Conservation (phyloP, 257 asterid genomes). For the Eucommia ulmoides region DNA sequence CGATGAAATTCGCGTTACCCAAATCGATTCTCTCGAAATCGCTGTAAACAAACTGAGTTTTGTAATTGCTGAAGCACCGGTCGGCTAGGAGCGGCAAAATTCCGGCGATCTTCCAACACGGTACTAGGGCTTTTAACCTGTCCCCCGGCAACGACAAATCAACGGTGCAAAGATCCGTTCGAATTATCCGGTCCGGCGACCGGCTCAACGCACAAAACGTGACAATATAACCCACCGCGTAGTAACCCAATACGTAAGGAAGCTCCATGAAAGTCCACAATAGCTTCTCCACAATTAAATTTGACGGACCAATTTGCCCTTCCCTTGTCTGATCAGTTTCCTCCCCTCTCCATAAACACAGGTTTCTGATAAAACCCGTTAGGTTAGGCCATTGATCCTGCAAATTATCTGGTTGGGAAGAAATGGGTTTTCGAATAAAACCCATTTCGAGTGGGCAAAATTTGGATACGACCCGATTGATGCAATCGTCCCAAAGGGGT, state of each 20-base stretch:
- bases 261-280: conserved; percentile 30
- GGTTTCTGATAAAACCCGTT: conserved; percentile 20
- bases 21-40: conserved; percentile 30
- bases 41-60: conserved; percentile 11
- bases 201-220: conserved; percentile 35
- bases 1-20: conserved; percentile 20
- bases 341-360: conserved; percentile 44
- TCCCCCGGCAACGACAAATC: conserved; percentile 27
- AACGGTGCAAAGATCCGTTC: conserved; percentile 31
- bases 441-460: conserved; percentile 30
- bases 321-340: conserved; percentile 31
- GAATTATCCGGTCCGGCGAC: conserved; percentile 23
- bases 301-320: conserved; percentile 28
- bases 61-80: conserved; percentile 12
- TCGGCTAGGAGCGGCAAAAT: conserved; percentile 28
- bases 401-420: conserved; percentile 11
- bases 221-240: conserved; percentile 28
- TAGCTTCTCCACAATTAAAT: conserved; percentile 26
- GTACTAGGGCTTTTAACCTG: conserved; percentile 32
- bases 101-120: conserved; percentile 34
- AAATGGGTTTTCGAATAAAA: conserved; percentile 19
- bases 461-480: conserved; percentile 24
- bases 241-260: conserved; percentile 34
- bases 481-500: conserved; percentile 39
- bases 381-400: conserved; percentile 39